These are phyloP conservation scores for Chlorella sorokiniana DNA, from an alignment of 139 green algal species.

Conservation along the genomic window DNA sequence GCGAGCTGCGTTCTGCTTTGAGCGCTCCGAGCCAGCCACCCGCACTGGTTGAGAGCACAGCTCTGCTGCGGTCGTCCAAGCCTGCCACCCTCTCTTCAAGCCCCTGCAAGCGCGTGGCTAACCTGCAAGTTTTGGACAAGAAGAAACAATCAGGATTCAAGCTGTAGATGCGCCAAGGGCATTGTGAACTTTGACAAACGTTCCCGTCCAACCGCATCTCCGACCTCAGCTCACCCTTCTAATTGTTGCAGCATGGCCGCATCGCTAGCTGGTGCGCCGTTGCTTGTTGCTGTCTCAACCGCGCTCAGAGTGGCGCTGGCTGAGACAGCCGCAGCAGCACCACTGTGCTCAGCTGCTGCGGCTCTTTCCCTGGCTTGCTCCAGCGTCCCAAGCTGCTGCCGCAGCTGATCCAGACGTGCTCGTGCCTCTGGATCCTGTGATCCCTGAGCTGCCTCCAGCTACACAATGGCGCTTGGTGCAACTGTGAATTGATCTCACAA, in stretches of 20 bases:
- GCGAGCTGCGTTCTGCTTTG: neutral
- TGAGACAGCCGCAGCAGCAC: neutral
- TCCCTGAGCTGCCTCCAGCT: conserved; percentile 22
- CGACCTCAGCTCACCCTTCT: neutral
- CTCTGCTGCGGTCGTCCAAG: neutral
- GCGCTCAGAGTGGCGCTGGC: neutral
- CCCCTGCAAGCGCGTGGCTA: neutral
- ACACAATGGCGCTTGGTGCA: neutral
- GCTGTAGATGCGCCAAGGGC: neutral
- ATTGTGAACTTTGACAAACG: neutral
- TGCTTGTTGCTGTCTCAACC: neutral
- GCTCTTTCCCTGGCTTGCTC: neutral
- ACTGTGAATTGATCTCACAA: too few relatives aligned
- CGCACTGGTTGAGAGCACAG: neutral
- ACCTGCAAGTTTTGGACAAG: neutral
- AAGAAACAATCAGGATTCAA: neutral
- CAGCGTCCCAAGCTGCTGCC: conserved; percentile 5
- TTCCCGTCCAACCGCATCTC: neutral
- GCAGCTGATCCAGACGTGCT: neutral
- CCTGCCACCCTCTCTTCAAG: neutral
- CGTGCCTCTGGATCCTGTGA: conserved; percentile 11
- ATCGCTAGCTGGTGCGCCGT: too few relatives aligned
- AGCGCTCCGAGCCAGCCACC: neutral
- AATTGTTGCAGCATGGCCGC: conserved; percentile 16
- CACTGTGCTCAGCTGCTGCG: neutral